These are phyloP conservation scores for Penicillium dipodomyicola DNA, from an alignment of 495 filamentous ascomycete genomes.

Conservation along the genomic window DNA sequence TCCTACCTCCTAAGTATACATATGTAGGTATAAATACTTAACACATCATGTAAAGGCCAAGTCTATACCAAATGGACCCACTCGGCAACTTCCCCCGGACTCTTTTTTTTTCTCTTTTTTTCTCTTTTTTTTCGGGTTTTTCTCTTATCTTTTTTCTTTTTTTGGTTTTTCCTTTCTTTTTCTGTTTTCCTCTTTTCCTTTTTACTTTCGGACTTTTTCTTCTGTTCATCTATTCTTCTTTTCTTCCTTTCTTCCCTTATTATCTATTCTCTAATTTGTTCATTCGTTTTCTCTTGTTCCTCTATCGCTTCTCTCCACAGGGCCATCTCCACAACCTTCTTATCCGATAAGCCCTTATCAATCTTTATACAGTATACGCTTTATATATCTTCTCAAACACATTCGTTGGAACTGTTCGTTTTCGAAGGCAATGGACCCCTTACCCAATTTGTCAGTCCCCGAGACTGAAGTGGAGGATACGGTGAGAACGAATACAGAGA, in stretches of 20 bases:
- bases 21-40: no score
- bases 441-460: conserved; percentile 2
- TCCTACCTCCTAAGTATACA: no score
- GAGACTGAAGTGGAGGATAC: conserved; percentile 4
- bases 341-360: conserved; percentile 32
- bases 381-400: not conserved
- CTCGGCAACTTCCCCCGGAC: conserved; percentile 19
- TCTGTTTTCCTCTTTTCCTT: conserved; percentile 7
- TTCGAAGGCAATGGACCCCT: conserved; percentile 26
- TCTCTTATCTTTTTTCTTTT: conserved; percentile 1
- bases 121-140: conserved; percentile 2
- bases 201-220: not conserved
- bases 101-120: conserved; percentile 2
- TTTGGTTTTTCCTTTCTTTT: conserved; percentile 1
- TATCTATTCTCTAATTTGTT: conserved; percentile 1
- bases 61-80: conserved; percentile 1
- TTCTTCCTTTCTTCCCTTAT: not conserved
- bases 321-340: not conserved
- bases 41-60: no score
- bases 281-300: not conserved
- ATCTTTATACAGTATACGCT: not conserved
- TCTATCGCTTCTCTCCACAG: conserved; percentile 6
- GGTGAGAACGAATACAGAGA: conserved; percentile 6
- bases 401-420: not conserved
- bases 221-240: not conserved